Conservation (phyloP, 805 yeast species). For the Myxozyma sirexii region DNA sequence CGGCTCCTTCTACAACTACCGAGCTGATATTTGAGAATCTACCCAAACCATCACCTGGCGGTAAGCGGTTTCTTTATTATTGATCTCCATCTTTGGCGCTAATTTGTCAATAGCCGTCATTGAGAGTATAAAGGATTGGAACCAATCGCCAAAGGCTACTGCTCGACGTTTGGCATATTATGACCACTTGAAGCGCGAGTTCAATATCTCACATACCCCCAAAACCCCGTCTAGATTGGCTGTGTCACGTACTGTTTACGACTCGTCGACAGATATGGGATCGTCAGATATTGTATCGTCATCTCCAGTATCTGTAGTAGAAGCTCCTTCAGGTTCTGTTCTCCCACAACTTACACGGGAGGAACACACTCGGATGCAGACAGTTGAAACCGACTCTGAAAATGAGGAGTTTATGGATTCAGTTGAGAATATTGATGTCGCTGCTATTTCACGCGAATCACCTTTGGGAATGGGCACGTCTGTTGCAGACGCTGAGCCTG, state of each 20-base stretch:
- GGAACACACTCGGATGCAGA: too few species aligned
- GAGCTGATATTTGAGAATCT: background rate
- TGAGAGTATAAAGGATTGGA: too few species aligned
- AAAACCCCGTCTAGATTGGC: conserved; percentile 28
- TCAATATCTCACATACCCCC: conserved; percentile 16
- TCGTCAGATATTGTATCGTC: background rate
- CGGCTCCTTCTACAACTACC: background rate
- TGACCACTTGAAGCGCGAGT: background rate
- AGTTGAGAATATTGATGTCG: conserved; percentile 12
- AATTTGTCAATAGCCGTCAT: too few species aligned
- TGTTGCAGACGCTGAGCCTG: background rate
- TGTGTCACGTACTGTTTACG: conserved; percentile 25
- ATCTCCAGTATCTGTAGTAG: background rate
- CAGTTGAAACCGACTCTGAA: conserved; percentile 12
- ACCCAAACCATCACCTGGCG: too few species aligned
- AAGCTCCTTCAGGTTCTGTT: too few species aligned
- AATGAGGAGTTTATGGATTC: conserved; percentile 23
- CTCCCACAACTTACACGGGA: too few species aligned
- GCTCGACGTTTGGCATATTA: background rate
- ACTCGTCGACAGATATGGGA: conserved; percentile 21
- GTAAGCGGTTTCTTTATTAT: too few species aligned
- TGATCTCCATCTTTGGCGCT: too few species aligned
- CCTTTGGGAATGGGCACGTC: background rate
- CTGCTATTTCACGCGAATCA: background rate
- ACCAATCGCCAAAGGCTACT: background rate